phyloP scores from a whole-genome alignment of 306 rosid genomes.

The Ammopiptanthus mongolicus region DNA sequence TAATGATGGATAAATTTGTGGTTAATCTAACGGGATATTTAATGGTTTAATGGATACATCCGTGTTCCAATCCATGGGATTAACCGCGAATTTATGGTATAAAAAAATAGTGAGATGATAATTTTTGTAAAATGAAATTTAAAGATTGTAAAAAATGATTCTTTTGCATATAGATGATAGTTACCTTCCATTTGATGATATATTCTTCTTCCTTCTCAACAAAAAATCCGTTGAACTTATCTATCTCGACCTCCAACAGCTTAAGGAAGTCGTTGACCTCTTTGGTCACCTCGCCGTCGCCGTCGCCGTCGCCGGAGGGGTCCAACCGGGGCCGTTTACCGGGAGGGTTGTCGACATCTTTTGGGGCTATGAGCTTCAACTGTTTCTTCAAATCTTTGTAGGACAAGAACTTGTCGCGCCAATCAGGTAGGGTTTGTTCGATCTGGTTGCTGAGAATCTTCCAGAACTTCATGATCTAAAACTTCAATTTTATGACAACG shows the following conservation, averaged over 20 bases:
- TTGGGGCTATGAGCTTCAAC: slow-evolving; percentile 56
- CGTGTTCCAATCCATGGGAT: too few relatives aligned
- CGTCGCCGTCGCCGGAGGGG: neutral
- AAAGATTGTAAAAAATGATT: too few relatives aligned
- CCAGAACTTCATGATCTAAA: slow-evolving; percentile 64
- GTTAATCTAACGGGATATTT: too few relatives aligned
- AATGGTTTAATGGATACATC: too few relatives aligned
- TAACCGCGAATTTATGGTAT: too few relatives aligned
- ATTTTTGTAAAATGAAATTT: too few relatives aligned
- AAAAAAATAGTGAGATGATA: too few relatives aligned
- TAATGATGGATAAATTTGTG: too few relatives aligned
- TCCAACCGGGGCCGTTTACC: slow-evolving; percentile 35
- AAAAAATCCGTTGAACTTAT: slow-evolving; percentile 67
- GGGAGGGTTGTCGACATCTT: slow-evolving; percentile 26
- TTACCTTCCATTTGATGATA: slow-evolving; percentile 65
- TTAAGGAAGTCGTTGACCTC: slow-evolving; percentile 53
- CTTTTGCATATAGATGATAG: neutral
- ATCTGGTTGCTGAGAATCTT: slow-evolving; percentile 65
- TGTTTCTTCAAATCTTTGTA: slow-evolving; percentile 81
- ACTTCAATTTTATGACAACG: neutral
- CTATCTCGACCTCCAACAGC: slow-evolving; percentile 61
- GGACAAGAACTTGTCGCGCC: slow-evolving; percentile 78
- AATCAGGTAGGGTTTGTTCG: slow-evolving; percentile 72
- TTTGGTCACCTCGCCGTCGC: slow-evolving; percentile 21
- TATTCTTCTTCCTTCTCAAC: slow-evolving; percentile 68